Evolutionary conservation across 2,329 filamentous ascomycete species (phyloP), one percentile per base, ranked within the genome.

Genomic region (Pseudocercospora fijiensis): DNA sequence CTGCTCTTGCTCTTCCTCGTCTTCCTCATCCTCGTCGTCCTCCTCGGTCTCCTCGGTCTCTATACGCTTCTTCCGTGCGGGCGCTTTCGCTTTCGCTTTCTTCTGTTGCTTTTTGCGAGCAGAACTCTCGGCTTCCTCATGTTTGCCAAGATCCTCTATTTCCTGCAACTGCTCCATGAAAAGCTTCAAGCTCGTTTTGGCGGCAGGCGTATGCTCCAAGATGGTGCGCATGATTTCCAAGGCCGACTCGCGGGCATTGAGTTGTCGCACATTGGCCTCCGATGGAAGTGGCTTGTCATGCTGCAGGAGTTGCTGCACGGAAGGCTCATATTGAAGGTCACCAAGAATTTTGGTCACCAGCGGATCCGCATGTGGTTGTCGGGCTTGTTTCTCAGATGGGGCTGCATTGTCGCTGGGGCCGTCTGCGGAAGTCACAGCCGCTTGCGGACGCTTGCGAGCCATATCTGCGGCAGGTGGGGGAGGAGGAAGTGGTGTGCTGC

Each of bases 341-440:
- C 65, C 65, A 13, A 66, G 49, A 16, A 66, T 63, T 16, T 59
- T 47, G n/a, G 33, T 61, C n/a, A 65, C 63, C 20, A 65, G 28
- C 11, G 63, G 63, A 53, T 61, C 63, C 13, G 26, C 58, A 37
- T 65, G 63, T 24, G 53, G 53, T 37, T 24, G 27, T 11, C 47
- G 47, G 16, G 37, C 37, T 41, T 41, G 37, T 8, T 7, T n/a
- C 9, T 18, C 37, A 41, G 37, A n/a, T n/a, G 7, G 37, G 37
- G 37, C 16, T 41, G 37, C 18, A 6, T n/a, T 18, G 41, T 18
- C 10, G 27, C 43, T 47, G 20, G n/a, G 41, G 27, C 26, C 55
- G n/a, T 20, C 20, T 22, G 37, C n/a, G n/a, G 30, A 7, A 18
- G 8, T 49, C 22, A 28, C 22, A 22, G 22, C 22, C 11, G 22